Conservation (phyloP, 1,284 basidiomycete genomes). For the Amylostereum areolatum region DNA sequence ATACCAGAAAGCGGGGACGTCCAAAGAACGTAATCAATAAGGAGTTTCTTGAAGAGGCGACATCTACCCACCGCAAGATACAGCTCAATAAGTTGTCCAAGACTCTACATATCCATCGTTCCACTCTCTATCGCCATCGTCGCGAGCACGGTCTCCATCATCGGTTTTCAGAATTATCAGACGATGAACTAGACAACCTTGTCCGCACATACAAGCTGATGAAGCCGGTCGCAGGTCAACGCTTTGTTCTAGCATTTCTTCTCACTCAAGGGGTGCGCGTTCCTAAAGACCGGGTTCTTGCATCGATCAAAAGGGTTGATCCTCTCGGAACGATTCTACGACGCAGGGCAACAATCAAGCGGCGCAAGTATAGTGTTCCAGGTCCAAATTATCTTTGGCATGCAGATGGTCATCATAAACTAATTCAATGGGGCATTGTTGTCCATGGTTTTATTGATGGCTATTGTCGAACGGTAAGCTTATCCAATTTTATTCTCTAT, state of each 20-base stretch:
- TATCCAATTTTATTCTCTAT: not conserved
- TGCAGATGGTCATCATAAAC: conserved; percentile 43
- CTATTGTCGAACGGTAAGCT: conserved; percentile 28
- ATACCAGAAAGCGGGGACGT: not conserved
- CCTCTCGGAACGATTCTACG: conserved; percentile 11
- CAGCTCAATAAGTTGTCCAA: not conserved
- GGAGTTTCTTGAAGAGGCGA: not conserved
- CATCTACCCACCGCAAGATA: not conserved
- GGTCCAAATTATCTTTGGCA: conserved; percentile 41
- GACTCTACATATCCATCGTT: not conserved
- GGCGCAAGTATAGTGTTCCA: conserved; percentile 24
- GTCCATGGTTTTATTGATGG: conserved; percentile 45
- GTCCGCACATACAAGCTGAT: conserved; percentile 6
- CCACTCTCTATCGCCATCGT: conserved; percentile 7
- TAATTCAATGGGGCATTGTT: conserved; percentile 43
- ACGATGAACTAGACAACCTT: conserved; percentile 10
- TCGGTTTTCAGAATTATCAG: conserved; percentile 3
- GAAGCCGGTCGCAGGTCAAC: conserved; percentile 13
- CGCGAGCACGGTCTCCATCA: not conserved
- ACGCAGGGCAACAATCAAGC: conserved; percentile 12
- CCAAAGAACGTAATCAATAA: not conserved
- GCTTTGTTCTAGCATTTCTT: conserved; percentile 9
- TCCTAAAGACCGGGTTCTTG: conserved; percentile 5
- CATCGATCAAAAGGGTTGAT: conserved; percentile 15
- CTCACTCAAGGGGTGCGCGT: conserved; percentile 8